Percentiles rank a stretch among this genome's conserved stretches.
Evolutionary conservation across 805 yeast species (phyloP).

Genomic region (Cyberlindnera subsufficiens): DNA sequence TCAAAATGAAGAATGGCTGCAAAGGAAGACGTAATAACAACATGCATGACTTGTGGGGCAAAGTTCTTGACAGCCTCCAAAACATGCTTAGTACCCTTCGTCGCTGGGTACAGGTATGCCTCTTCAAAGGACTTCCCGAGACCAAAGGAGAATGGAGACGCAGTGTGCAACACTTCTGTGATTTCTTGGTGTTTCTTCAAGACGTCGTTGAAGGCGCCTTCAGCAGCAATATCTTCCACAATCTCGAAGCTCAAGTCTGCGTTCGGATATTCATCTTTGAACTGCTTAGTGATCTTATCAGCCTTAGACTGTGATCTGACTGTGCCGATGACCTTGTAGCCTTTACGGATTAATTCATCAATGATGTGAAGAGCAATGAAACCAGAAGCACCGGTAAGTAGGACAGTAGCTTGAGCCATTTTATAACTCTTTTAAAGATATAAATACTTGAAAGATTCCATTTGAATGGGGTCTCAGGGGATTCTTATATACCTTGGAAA

Average conservation of each 20-base stretch:
- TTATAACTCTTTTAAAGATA: no score
- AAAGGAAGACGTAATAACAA: constrained; percentile 49
- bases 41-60: constrained; percentile 36
- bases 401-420: constrained; percentile 23
- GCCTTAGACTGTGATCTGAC: constrained; percentile 37
- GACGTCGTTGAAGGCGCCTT: constrained; percentile 40
- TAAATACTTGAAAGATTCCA: no score
- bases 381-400: constrained; percentile 46
- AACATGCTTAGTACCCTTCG: constrained; percentile 48
- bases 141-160: constrained; percentile 50
- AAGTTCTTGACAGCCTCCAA: constrained; percentile 39
- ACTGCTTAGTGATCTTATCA: constrained; percentile 24
- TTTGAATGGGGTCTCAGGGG: no score
- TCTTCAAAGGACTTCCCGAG: constrained; percentile 37
- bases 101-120: constrained; percentile 51
- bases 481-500: no score
- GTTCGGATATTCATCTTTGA: constrained; percentile 25
- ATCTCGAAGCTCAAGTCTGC: constrained; percentile 37
- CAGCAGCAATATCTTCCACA: constrained; percentile 40
- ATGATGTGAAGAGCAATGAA: constrained; percentile 42
- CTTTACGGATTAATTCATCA: constrained; percentile 30
- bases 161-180: constrained; percentile 51
- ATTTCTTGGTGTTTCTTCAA: constrained; percentile 44
- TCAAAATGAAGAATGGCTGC: constrained; percentile 38
- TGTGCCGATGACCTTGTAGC: constrained; percentile 39